These are phyloP conservation scores for Sugiyamaella novakii DNA, from an alignment of 1,139 yeast species.

Conservation along the genomic window DNA sequence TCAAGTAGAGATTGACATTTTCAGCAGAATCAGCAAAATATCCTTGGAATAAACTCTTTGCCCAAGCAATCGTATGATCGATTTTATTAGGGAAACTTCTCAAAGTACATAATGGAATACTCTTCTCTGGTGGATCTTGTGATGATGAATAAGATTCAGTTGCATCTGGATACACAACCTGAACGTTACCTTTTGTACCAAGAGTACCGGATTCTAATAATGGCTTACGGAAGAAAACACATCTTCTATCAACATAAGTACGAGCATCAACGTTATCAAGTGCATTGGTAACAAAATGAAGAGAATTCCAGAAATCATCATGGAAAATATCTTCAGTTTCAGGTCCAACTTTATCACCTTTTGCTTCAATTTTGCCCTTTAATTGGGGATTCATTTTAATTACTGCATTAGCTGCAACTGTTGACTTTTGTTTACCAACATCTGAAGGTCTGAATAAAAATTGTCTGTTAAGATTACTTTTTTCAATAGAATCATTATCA, in stretches of 20 bases:
- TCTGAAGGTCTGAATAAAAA: conserved; percentile 91
- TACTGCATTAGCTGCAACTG: conserved; percentile 87
- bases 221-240: conserved; percentile 90
- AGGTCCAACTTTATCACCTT: conserved; percentile 85
- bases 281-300: conserved; percentile 93
- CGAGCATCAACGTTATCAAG: conserved; percentile 97
- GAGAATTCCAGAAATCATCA: conserved; percentile 79
- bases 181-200: conserved; percentile 98
- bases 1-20: conserved; percentile 84
- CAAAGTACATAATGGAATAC: conserved; percentile 94
- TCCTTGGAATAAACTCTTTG: conserved; percentile 93
- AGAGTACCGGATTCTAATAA: conserved; percentile 94
- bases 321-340: conserved; percentile 88
- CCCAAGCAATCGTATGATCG: conserved; percentile 99
- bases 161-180: conserved; percentile 87
- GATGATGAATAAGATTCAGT: conserved; percentile 96
- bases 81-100: conserved; percentile 97
- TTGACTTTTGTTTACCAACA: conserved; percentile 89
- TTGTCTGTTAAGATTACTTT: conserved; percentile 93
- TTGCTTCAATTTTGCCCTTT: conserved; percentile 71
- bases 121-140: conserved; percentile 97
- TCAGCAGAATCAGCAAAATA: conserved; percentile 88
- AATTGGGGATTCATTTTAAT: conserved; percentile 82
- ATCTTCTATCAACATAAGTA: conserved; percentile 95
- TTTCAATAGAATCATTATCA: conserved; percentile 94